phyloP scores from a whole-genome alignment of 768 basidiomycete genomes.

The Macrolepiota albuminosa region DNA sequence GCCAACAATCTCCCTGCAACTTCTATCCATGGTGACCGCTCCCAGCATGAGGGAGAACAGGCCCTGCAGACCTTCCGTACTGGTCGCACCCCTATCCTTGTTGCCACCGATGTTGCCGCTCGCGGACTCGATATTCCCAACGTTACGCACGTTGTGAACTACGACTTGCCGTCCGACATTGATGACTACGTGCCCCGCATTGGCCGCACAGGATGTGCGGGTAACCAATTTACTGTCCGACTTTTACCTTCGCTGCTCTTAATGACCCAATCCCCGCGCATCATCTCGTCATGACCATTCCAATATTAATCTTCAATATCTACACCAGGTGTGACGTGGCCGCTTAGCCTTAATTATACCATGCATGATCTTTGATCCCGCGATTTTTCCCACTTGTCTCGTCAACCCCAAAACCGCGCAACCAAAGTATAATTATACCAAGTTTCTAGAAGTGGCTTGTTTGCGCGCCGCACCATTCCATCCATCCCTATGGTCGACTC shows the following conservation, averaged over 20 bases:
- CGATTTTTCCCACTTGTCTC: not conserved
- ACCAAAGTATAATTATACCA: not conserved
- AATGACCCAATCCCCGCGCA: constrained; percentile 38
- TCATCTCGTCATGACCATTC: constrained; percentile 37
- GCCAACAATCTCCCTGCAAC: constrained; percentile 81
- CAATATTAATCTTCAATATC: constrained; percentile 19
- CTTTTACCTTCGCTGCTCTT: constrained; percentile 55
- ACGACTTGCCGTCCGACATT: constrained; percentile 95
- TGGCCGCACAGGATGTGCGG: constrained; percentile 97
- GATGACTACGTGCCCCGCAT: constrained; percentile 99
- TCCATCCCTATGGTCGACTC: not conserved
- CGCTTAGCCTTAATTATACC: constrained; percentile 3
- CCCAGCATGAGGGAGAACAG: constrained; percentile 95
- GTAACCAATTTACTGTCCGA: constrained; percentile 46
- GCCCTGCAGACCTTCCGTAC: constrained; percentile 94
- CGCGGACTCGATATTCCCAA: constrained; percentile 99
- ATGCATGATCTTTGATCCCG: constrained; percentile 6
- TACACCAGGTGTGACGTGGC: constrained; percentile 11
- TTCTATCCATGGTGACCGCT: constrained; percentile 97
- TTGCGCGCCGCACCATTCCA: not conserved
- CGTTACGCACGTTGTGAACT: constrained; percentile 98
- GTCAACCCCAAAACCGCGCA: not conserved
- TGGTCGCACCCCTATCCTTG: constrained; percentile 92
- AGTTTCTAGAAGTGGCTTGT: not conserved
- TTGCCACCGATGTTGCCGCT: constrained; percentile 97